Percentiles rank a stretch among this genome's conserved stretches.
Evolutionary conservation across 305 asterid genomes (phyloP).

Genomic region (Euphrasia arctica): DNA sequence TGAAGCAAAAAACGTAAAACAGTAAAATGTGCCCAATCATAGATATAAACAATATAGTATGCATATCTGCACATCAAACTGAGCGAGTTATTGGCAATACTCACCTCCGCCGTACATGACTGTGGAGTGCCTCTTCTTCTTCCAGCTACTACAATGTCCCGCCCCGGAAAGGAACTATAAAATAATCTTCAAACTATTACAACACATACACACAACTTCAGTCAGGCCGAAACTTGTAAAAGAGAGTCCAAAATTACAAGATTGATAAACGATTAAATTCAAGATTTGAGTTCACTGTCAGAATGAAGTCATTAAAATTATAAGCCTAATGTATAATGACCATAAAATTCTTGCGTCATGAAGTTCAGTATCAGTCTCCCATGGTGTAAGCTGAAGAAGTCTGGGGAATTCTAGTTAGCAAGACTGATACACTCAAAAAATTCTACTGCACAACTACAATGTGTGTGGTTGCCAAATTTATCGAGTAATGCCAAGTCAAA

Average conservation of each 20-base stretch:
- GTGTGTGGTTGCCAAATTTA: too few species aligned
- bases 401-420: too few species aligned
- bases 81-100: not conserved
- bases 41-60: not conserved
- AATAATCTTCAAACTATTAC: not conserved
- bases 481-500: too few species aligned
- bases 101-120: constrained; percentile 48
- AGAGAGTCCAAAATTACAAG: not conserved
- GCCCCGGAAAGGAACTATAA: not conserved
- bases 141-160: not conserved
- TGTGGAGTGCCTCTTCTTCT: constrained; percentile 17
- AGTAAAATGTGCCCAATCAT: constrained; percentile 25
- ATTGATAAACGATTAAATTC: not conserved
- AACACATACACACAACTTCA: not conserved
- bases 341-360: too few species aligned
- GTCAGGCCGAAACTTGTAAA: not conserved
- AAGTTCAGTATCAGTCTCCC: too few species aligned
- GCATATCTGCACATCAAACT: not conserved
- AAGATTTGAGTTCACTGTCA: not conserved
- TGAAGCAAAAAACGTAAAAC: constrained; percentile 27
- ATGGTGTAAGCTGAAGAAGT: too few species aligned
- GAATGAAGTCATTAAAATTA: too few species aligned
- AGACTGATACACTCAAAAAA: too few species aligned
- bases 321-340: too few species aligned
- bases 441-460: too few species aligned